These are phyloP conservation scores for Alternaria gaisen DNA, from an alignment of 2,329 filamentous ascomycete species.

Conservation along the genomic window DNA sequence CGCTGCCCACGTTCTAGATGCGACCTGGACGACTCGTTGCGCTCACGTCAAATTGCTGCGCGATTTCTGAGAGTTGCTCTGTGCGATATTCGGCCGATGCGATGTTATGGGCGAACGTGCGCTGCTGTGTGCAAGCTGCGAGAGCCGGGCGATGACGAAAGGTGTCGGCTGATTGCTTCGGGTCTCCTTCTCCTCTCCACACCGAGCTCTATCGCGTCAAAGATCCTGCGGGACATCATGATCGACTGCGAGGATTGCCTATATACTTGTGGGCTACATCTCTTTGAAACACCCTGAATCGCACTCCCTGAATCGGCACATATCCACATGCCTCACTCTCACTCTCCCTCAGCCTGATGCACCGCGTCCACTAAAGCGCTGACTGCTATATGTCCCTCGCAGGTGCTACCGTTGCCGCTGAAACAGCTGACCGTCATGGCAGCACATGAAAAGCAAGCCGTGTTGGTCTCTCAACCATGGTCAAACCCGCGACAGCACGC, in stretches of 20 bases:
- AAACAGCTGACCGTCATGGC: conserved; percentile 7
- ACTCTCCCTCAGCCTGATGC: conserved; percentile 16
- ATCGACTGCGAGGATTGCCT: conserved; percentile 1
- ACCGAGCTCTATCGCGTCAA: not conserved
- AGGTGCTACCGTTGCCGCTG: conserved; percentile 2
- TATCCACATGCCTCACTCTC: conserved; percentile 7
- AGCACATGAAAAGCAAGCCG: not conserved
- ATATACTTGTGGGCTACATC: not conserved
- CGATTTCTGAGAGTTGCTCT: conserved; percentile 17
- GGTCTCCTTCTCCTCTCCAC: conserved; percentile 24
- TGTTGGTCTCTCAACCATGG: not conserved
- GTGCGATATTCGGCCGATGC: conserved; percentile 26
- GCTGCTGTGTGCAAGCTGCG: conserved; percentile 9
- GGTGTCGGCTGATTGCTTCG: conserved; percentile 24
- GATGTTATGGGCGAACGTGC: conserved; percentile 15
- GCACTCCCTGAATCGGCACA: not conserved
- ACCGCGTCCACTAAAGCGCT: conserved; percentile 22
- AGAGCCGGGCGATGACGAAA: conserved; percentile 28
- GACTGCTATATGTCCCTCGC: conserved; percentile 10
- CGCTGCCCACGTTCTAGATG: conserved; percentile 8
- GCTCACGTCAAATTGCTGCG: conserved; percentile 18
- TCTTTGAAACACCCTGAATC: not conserved
- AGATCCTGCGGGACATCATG: conserved; percentile 1
- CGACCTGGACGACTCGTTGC: conserved; percentile 14
- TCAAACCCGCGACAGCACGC: conserved; percentile 6